Percentiles rank a stretch among this genome's conserved stretches.
Conservation (phyloP, 495 filamentous ascomycete species). For the Halenospora varia region DNA sequence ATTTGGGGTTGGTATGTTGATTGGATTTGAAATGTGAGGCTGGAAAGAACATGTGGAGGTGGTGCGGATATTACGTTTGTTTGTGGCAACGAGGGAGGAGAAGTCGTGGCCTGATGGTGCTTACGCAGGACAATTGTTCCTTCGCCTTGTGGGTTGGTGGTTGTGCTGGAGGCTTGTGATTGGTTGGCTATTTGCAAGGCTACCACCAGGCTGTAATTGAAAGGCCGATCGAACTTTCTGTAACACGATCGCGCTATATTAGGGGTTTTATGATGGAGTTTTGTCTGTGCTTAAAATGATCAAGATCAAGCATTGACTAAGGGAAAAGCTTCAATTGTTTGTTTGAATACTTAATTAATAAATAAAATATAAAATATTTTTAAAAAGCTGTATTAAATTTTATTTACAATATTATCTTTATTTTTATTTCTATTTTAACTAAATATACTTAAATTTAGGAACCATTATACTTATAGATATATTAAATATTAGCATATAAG, state of each 20-base stretch:
- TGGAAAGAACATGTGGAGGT: not conserved
- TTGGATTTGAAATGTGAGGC: not conserved
- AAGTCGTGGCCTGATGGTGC: not conserved
- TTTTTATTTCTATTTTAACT: not conserved
- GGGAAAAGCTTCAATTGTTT: not conserved
- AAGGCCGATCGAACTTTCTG: too few species aligned
- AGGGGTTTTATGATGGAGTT: too few species aligned
- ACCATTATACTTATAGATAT: not conserved
- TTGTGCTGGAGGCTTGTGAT: not conserved
- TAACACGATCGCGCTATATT: too few species aligned
- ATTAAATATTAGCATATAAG: too few species aligned
- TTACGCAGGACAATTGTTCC: not conserved
- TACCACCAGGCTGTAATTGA: not conserved
- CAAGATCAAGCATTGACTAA: too few species aligned
- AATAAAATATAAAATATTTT: too few species aligned
- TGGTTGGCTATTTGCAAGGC: slow-evolving; percentile 1
- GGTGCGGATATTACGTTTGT: not conserved
- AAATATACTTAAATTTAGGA: not conserved
- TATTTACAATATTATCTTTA: not conserved
- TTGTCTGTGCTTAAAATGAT: too few species aligned
- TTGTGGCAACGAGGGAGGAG: too few species aligned
- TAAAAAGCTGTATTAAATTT: not conserved
- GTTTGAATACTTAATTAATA: not conserved
- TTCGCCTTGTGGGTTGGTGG: not conserved
- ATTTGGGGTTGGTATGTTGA: too few species aligned